Evolutionary conservation across 2,329 filamentous ascomycete species (phyloP).

Genomic region (Cordyceps cateniannulata): DNA sequence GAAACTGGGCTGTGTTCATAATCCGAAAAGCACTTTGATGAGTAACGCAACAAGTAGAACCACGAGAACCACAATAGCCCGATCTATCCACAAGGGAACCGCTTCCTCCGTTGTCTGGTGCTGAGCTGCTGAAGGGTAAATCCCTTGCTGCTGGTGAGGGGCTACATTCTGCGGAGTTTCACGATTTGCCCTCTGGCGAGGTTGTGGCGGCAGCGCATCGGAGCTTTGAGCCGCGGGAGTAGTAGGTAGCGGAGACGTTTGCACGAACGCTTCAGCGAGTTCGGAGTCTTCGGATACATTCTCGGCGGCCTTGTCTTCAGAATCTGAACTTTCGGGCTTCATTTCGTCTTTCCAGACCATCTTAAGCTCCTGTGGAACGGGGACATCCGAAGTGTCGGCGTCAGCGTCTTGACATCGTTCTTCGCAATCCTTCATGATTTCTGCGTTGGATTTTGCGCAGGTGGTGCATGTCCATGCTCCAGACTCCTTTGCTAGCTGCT

Average conservation of each 20-base stretch:
- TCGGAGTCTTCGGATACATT: slow-evolving; percentile 33
- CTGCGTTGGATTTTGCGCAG: slow-evolving; percentile 66
- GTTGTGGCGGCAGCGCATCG: background rate
- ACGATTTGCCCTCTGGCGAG: background rate
- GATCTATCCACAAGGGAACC: slow-evolving; percentile 71
- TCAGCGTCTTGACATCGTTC: slow-evolving; percentile 37
- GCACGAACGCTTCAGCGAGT: slow-evolving; percentile 52
- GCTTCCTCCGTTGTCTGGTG: slow-evolving; percentile 30
- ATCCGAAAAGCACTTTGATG: slow-evolving; percentile 42
- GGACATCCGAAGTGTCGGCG: slow-evolving; percentile 33
- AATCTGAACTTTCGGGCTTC: slow-evolving; percentile 27
- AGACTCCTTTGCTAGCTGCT: slow-evolving; percentile 62
- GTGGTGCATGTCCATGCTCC: slow-evolving; percentile 58
- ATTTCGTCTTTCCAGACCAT: slow-evolving; percentile 72
- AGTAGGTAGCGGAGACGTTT: slow-evolving; percentile 32
- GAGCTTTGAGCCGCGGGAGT: background rate
- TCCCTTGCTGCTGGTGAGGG: slow-evolving; percentile 10
- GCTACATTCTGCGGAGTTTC: slow-evolving; percentile 15
- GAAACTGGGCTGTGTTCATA: slow-evolving; percentile 1
- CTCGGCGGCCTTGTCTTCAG: slow-evolving; percentile 24
- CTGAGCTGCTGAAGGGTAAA: slow-evolving; percentile 12
- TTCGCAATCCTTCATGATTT: slow-evolving; percentile 67
- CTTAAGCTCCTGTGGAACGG: slow-evolving; percentile 49
- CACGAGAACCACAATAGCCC: slow-evolving; percentile 67
- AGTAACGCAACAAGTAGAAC: slow-evolving; percentile 67